Percentiles rank a stretch among this genome's conserved stretches.
phyloP scores from a whole-genome alignment of 441 rosid genomes.

The Erysimum pusillum region DNA sequence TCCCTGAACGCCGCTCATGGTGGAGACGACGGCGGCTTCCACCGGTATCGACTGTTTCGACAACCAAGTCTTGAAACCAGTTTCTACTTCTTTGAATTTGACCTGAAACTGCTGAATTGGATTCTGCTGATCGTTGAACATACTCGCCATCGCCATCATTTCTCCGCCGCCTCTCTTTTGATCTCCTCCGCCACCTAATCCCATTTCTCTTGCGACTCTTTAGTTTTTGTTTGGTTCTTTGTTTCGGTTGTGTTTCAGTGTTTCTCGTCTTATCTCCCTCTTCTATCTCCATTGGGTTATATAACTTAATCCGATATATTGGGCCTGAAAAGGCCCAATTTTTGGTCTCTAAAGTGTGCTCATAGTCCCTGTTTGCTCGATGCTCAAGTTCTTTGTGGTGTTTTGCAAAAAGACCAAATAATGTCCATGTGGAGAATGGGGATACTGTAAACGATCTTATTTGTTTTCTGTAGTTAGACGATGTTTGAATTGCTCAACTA shows the following conservation, averaged over 20 bases:
- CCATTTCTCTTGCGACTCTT: slow-evolving; percentile 41
- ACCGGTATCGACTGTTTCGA: slow-evolving; percentile 81
- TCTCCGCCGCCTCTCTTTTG: slow-evolving; percentile 39
- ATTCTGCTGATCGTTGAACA: slow-evolving; percentile 57
- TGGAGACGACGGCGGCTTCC: slow-evolving; percentile 86
- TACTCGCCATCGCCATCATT: slow-evolving; percentile 48
- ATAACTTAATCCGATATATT: not conserved
- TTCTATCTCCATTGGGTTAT: slow-evolving; percentile 10
- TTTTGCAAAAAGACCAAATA: too few species aligned
- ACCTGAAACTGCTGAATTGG: slow-evolving; percentile 65
- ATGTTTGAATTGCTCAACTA: not conserved
- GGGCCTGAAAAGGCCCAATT: slow-evolving; percentile 26
- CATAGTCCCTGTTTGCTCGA: too few species aligned
- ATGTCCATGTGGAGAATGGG: not conserved
- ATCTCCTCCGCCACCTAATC: slow-evolving; percentile 44
- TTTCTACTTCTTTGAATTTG: slow-evolving; percentile 70
- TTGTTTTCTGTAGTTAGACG: not conserved
- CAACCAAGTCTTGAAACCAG: slow-evolving; percentile 76
- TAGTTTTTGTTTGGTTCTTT: not conserved
- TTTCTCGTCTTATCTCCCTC: slow-evolving; percentile 39
- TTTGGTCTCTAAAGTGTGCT: too few species aligned
- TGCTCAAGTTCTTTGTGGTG: too few species aligned
- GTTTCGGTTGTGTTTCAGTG: slow-evolving; percentile 17
- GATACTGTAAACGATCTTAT: not conserved
- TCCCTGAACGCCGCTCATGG: slow-evolving; percentile 78